A percentile compares a stretch with the other conserved stretches of the same genome.
Evolutionary conservation across 345 rosid species (phyloP).

Genomic region (Streptanthus diversifolius): DNA sequence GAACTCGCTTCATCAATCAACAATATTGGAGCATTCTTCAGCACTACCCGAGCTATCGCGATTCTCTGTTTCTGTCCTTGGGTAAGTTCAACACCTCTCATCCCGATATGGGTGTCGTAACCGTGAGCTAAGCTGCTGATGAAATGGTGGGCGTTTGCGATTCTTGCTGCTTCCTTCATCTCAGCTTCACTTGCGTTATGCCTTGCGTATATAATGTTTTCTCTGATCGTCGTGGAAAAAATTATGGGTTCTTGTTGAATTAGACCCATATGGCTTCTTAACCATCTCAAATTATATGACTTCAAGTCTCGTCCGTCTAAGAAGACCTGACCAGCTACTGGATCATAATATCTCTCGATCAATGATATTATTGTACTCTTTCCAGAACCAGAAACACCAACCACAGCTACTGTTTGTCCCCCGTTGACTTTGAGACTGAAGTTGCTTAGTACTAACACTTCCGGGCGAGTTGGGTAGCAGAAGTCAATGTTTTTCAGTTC

Average conservation of each 20-base stretch:
- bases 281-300: slow-evolving; percentile 86
- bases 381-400: slow-evolving; percentile 99
- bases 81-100: slow-evolving; percentile 97
- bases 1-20: slow-evolving; percentile 96
- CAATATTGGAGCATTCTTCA: slow-evolving; percentile 94
- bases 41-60: slow-evolving; percentile 87
- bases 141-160: slow-evolving; percentile 98
- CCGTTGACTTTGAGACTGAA: slow-evolving; percentile 93
- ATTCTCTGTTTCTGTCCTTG: slow-evolving; percentile 99
- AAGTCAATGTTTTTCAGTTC: slow-evolving; percentile 95
- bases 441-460: slow-evolving; percentile 88
- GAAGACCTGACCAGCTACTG: slow-evolving; percentile 94
- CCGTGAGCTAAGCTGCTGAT: slow-evolving; percentile 98
- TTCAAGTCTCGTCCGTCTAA: slow-evolving; percentile 90
- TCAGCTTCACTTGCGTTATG: slow-evolving; percentile 98
- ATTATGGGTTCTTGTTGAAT: slow-evolving; percentile 98
- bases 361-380: slow-evolving; percentile 95
- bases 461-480: slow-evolving; percentile 91
- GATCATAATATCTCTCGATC: slow-evolving; percentile 94
- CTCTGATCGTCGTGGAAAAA: slow-evolving; percentile 91
- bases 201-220: slow-evolving; percentile 95
- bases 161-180: slow-evolving; percentile 98
- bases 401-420: slow-evolving; percentile 97
- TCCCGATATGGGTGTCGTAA: slow-evolving; percentile 95
- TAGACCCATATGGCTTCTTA: slow-evolving; percentile 92